Evolutionary conservation across 2,329 filamentous ascomycete species (phyloP).

Genomic region (Epichloe sylvatica): DNA sequence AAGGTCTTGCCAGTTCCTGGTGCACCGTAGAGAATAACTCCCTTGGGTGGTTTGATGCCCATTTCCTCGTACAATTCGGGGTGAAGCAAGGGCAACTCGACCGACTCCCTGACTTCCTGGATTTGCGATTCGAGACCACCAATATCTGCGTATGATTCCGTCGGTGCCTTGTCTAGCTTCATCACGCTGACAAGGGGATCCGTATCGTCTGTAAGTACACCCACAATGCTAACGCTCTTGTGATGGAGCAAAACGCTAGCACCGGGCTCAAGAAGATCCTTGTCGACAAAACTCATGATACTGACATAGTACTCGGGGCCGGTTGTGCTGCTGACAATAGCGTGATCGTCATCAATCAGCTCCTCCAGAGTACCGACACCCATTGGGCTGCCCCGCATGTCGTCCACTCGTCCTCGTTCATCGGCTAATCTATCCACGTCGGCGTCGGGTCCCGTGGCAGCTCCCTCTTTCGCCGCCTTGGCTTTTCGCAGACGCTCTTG

Average conservation of each 20-base stretch:
- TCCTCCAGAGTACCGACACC: constrained; percentile 95
- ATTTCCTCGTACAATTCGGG: constrained; percentile 98
- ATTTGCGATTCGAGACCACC: constrained; percentile 91
- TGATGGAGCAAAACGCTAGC: constrained; percentile 92
- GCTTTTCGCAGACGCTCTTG: constrained; percentile 91
- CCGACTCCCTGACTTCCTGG: constrained; percentile 96
- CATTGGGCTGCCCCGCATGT: constrained; percentile 98
- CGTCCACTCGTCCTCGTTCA: constrained; percentile 86
- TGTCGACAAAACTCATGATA: constrained; percentile 99
- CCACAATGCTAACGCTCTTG: constrained; percentile 95
- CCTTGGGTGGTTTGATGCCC: constrained; percentile 99
- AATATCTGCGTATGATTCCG: constrained; percentile 96
- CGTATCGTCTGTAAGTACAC: constrained; percentile 89
- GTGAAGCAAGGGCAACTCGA: constrained; percentile 86
- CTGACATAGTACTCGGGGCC: constrained; percentile 98
- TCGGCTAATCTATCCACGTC: constrained; percentile 76
- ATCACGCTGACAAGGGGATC: constrained; percentile 95
- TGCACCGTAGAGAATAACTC: constrained; percentile 95
- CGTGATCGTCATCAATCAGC: constrained; percentile 98
- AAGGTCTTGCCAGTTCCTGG: constrained; percentile 95
- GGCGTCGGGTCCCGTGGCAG: constrained; percentile 56
- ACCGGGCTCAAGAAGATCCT: constrained; percentile 91
- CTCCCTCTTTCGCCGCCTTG: constrained; percentile 63
- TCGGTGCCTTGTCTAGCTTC: constrained; percentile 98
- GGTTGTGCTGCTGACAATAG: constrained; percentile 93